A percentile compares a stretch with the other conserved stretches of the same genome.
Conservation (phyloP, 148 eudicot species). For the Spergularia marina region DNA sequence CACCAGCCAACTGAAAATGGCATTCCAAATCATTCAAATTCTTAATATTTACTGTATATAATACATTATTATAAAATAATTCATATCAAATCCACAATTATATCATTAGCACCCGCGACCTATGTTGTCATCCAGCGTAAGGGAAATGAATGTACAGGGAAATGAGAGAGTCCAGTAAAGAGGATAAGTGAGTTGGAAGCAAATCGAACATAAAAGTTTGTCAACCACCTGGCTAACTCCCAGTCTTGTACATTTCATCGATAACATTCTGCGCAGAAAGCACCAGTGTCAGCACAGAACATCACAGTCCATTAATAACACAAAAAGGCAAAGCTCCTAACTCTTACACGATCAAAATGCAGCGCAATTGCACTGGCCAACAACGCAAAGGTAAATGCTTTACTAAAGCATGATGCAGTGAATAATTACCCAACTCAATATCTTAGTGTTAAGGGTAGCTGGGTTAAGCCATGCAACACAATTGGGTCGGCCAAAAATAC, state of each 20-base stretch:
- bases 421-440: not conserved
- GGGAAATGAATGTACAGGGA: conserved; percentile 20
- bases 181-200: not conserved
- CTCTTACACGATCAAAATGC: not conserved
- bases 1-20: not conserved
- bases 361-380: not conserved
- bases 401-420: not conserved
- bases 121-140: not conserved
- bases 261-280: conserved; percentile 49
- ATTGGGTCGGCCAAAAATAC: no score
- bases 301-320: not conserved
- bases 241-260: conserved; percentile 67
- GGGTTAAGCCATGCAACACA: not conserved
- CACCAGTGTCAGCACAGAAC: not conserved
- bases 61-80: not conserved
- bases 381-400: not conserved
- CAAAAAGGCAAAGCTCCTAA: not conserved
- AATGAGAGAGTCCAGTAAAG: not conserved
- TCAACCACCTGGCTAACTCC: conserved; percentile 27
- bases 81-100: not conserved
- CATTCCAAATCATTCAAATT: not conserved
- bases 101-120: not conserved
- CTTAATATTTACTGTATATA: not conserved
- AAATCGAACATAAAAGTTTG: not conserved
- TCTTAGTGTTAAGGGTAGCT: no score